Base-by-base conservation (phyloP, 108 stramenopile species). In the Aurantiochytrium sp. region DNA sequence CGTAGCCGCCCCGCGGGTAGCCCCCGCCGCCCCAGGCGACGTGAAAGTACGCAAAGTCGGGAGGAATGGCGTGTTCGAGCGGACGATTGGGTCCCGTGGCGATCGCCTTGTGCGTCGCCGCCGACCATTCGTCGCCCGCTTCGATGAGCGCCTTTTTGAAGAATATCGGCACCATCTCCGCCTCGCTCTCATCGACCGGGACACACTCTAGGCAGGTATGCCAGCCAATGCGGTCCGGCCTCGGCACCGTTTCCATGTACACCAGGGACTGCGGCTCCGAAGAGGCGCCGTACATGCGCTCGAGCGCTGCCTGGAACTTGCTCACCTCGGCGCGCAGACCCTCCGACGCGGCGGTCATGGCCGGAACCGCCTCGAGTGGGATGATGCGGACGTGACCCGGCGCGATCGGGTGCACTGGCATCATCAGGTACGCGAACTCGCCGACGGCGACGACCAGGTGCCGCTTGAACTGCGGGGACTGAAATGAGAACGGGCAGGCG, bases 1-100 rank as follows among this genome's bases (percentile, higher is more conserved):
- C 73, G 45, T 81, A 81, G n/a, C 73, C 73, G 12, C 73, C 73
- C 6, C 42, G 10, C 12, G 73, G 42, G 45, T 81, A 81, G 42
- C 73, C 73, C 6, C 73, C 73, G 8, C 73, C 73, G 30, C 73
- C 73, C 73, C 73, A 81, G 39, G 73, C 73, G 17, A 81, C 73
- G 45, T 81, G 73, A 81, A 81, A 81, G 45, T 81, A 81, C 30
- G 73, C 73, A 30, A 81, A 81, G 32, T 81, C 30, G 1, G 73
- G 73, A 12, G 73, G 73, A 48, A 81, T 81, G 17, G 42, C 39
- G 17, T 30, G 21, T 6, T 6, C 39, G 19, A 81, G n/a, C 24
- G 73, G 45, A 6, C 45, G 39, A 24, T 24, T 27, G 8, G 27
- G 59, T 21, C 32, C 27, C 27, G 73, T 81, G 8, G 21, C 36